Conservation (phyloP, 768 basidiomycete genomes). For the Lactifluus subvellereus region DNA sequence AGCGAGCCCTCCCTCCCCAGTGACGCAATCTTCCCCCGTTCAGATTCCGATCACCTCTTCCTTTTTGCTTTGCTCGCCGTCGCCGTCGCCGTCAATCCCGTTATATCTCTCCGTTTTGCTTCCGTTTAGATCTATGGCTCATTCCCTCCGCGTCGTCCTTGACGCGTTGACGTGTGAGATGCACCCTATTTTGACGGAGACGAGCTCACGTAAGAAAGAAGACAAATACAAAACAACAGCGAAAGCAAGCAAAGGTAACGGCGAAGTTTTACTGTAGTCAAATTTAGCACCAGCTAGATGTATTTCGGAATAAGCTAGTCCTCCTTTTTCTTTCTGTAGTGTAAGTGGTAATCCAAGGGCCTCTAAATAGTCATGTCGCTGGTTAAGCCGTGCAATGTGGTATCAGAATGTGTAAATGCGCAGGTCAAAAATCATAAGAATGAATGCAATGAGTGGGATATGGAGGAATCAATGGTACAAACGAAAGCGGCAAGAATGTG, state of each 20-base stretch:
- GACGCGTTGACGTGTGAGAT: constrained; percentile 12
- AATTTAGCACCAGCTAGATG: background rate
- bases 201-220: constrained; percentile 16
- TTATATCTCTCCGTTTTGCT: constrained; percentile 7
- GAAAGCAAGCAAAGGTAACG: constrained; percentile 2
- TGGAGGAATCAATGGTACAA: constrained; percentile 7
- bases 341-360: constrained; percentile 17
- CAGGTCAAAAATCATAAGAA: constrained; percentile 17
- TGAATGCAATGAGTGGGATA: constrained; percentile 18
- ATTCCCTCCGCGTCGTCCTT: background rate
- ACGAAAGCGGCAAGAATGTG: constrained; percentile 12
- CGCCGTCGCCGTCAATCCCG: constrained; percentile 1
- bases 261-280: background rate
- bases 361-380: constrained; percentile 20
- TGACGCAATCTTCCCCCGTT: constrained; percentile 20
- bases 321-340: constrained; percentile 10
- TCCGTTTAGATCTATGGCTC: constrained; percentile 6
- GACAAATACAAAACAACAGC: background rate
- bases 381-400: constrained; percentile 22
- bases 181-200: constrained; percentile 6
- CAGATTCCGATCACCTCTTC: constrained; percentile 23
- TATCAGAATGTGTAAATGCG: constrained; percentile 24
- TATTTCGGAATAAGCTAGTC: constrained; percentile 16
- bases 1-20: constrained; percentile 11
- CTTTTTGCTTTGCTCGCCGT: constrained; percentile 15